phyloP scores from a whole-genome alignment of 2,329 filamentous ascomycete genomes.

The Myriosclerotinia scirpicola region DNA sequence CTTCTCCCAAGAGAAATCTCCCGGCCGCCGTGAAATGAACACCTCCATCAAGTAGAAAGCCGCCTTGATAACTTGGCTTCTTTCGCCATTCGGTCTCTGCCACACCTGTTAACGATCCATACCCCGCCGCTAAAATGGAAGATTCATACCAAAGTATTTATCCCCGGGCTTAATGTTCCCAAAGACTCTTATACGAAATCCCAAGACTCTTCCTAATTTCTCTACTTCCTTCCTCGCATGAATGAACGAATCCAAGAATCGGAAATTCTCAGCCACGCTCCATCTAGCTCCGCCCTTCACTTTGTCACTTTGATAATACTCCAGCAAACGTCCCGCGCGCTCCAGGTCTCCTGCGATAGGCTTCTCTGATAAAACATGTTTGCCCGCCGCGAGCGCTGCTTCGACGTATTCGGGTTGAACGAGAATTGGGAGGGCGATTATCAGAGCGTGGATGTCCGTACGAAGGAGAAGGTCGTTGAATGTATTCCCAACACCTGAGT shows the following conservation, averaged over 20 bases:
- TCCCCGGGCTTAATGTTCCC: constrained; percentile 45
- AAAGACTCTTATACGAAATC: constrained; percentile 53
- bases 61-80: constrained; percentile 68
- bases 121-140: not conserved
- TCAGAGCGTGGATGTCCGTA: constrained; percentile 40
- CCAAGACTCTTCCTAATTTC: constrained; percentile 54
- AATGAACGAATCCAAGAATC: constrained; percentile 58
- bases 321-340: constrained; percentile 49
- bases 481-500: constrained; percentile 38
- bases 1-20: constrained; percentile 55
- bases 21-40: constrained; percentile 69
- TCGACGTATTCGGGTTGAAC: constrained; percentile 51
- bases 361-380: constrained; percentile 57
- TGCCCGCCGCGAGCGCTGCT: constrained; percentile 50
- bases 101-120: constrained; percentile 2
- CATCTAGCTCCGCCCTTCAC: constrained; percentile 47
- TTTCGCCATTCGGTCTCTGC: constrained; percentile 61
- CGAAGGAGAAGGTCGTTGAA: constrained; percentile 47
- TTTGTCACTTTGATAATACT: constrained; percentile 46
- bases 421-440: constrained; percentile 51
- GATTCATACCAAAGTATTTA: constrained; percentile 46
- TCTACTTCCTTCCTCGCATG: constrained; percentile 52
- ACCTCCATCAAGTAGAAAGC: constrained; percentile 74
- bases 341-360: constrained; percentile 52
- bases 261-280: constrained; percentile 71